Evolutionary conservation across 2,329 filamentous ascomycete genomes (phyloP), one percentile per base, ranked within the genome.

Genomic region (Hypomyces perniciosus): DNA sequence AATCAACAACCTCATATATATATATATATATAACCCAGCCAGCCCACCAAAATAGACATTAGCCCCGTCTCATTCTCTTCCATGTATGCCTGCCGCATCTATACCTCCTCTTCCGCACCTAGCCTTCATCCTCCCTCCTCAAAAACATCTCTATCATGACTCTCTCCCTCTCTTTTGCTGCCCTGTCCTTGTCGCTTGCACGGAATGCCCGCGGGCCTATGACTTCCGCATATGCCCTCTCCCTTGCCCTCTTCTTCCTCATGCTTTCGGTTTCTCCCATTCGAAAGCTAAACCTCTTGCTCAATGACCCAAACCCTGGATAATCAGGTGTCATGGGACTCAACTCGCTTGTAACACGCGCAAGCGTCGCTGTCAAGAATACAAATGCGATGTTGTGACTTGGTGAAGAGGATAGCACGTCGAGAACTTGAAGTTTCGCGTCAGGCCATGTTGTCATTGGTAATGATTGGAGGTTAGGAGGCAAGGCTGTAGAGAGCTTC

Each of bases 341-440:
- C 5, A 83, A 65, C 49, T 83, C 79, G 1, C 70, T 65, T 2
- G 75, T 70, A 1, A 80, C 69, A 4, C 75, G 73, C 2, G 75
- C 70, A 1, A 96, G 75, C 68, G 90, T 91, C 7, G 88, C 84
- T 0, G 86, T 89, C 12, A 96, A 72, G 57, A 96, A 90, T 2
- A 95, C 87, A 62, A 96, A 95, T 0, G 87, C 86, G 50, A 96
- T 91, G 63, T 90, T 93, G 68, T 95, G 86, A 45, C 85, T 85
- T 0, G 90, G 87, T 0, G 81, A 78, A 2, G 79, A 73, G 0
- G 85, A 79, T 2, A 96, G 76, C 2, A 85, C 78, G 57, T 96
- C 91, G 5, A 96, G 79, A 2, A 93, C 66, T 3, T 69, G 62
- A 0, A 68, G 68, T 62, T 79, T 81, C 57, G 73, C 69, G 35